Percentiles rank a stretch among this genome's conserved stretches.
Evolutionary conservation across 768 basidiomycete genomes (phyloP).

Genomic region (Cystobasidium onofrii): DNA sequence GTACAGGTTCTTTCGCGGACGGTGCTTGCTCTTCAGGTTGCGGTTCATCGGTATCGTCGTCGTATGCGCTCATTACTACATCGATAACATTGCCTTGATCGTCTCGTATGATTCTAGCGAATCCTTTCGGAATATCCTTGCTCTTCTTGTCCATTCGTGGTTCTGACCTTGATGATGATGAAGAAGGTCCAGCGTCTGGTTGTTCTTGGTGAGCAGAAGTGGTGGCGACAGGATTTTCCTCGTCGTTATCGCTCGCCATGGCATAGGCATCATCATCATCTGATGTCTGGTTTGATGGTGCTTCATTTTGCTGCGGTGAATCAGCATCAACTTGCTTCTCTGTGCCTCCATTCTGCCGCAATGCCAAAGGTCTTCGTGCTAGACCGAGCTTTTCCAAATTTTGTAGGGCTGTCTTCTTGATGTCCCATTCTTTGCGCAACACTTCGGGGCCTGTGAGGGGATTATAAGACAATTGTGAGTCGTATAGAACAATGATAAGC

Average conservation of each 20-base stretch:
- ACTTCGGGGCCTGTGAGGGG: conserved; percentile 1
- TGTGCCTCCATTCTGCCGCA: conserved; percentile 14
- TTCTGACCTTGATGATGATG: no score
- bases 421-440: conserved; percentile 9
- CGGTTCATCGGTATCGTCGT: conserved; percentile 42
- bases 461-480: not conserved
- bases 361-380: conserved; percentile 1
- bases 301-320: not conserved
- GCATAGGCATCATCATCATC: conserved; percentile 12
- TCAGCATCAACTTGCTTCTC: not conserved
- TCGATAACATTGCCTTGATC: conserved; percentile 63
- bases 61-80: conserved; percentile 43
- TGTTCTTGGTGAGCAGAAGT: not conserved
- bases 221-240: not conserved
- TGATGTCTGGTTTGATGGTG: not conserved
- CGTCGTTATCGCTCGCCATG: not conserved
- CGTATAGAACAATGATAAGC: not conserved
- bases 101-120: conserved; percentile 73
- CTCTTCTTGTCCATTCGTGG: not conserved
- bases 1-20: conserved; percentile 1
- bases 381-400: conserved; percentile 31
- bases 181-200: not conserved
- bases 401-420: conserved; percentile 16
- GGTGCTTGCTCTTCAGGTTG: conserved; percentile 12
- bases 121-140: conserved; percentile 53